Evolutionary conservation across 2,329 filamentous ascomycete genomes (phyloP).

Genomic region (Phoma sp.): DNA sequence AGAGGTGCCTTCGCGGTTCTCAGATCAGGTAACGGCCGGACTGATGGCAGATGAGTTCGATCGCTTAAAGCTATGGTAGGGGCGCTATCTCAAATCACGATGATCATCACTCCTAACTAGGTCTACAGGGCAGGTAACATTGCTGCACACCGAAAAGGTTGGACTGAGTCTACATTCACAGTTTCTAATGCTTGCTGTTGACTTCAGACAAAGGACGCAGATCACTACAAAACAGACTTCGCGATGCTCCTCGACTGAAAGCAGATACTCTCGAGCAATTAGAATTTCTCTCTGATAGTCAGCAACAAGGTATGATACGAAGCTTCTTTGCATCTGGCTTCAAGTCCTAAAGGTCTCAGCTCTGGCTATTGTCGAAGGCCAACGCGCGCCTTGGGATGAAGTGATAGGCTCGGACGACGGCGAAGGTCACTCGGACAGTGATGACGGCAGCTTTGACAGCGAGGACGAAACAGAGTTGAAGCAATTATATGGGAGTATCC

Average conservation of each 20-base stretch:
- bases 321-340: fast-evolving
- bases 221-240: constrained; percentile 4
- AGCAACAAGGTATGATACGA: not conserved
- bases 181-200: no score
- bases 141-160: no score
- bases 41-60: no score
- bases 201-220: no score
- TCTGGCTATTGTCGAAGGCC: not conserved
- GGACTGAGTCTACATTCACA: no score
- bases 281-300: not conserved
- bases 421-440: not conserved
- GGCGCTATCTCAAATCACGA: no score
- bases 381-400: not conserved
- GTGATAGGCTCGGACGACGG: not conserved
- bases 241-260: not conserved
- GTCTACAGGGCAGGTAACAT: no score
- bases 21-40: constrained; percentile 1
- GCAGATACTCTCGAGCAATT: not conserved
- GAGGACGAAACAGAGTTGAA: constrained; percentile 1
- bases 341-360: not conserved
- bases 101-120: no score
- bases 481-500: constrained; percentile 25
- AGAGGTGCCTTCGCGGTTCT: not conserved
- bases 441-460: not conserved
- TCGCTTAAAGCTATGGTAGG: no score